Percentiles rank a stretch among this genome's conserved stretches.
Conservation (phyloP, 345 rosid species). For the Psidium guajava region DNA sequence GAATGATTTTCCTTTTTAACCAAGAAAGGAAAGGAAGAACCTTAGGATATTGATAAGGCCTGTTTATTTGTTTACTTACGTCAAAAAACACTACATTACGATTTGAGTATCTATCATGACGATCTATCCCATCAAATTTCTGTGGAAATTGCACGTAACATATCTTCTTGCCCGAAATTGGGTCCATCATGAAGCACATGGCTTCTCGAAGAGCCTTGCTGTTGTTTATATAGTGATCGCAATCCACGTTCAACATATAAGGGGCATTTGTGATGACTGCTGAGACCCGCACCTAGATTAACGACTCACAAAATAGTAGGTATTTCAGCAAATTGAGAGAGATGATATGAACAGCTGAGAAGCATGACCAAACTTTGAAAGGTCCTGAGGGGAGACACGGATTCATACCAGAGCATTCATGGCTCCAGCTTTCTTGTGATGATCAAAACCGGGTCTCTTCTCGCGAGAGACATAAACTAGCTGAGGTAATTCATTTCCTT, state of each 20-base stretch:
- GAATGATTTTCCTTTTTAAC: not conserved
- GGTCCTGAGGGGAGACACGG: not conserved
- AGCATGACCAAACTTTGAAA: not conserved
- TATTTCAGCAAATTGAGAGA: not conserved
- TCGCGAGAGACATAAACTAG: conserved; percentile 86
- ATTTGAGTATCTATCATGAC: conserved; percentile 65
- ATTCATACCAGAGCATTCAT: conserved; percentile 71
- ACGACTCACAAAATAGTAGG: not conserved
- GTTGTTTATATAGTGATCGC: conserved; percentile 83
- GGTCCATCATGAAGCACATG: conserved; percentile 91
- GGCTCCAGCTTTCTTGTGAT: conserved; percentile 93
- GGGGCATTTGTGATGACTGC: conserved; percentile 75
- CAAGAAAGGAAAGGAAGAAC: not conserved
- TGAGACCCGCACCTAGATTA: conserved; percentile 50
- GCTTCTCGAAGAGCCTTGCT: conserved; percentile 78
- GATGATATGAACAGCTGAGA: not conserved
- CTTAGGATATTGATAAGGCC: not conserved
- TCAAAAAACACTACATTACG: conserved; percentile 78
- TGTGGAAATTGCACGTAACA: conserved; percentile 87
- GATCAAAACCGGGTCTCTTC: conserved; percentile 90
- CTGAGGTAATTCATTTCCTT: conserved; percentile 69
- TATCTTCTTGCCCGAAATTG: conserved; percentile 58
- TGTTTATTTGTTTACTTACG: conserved; percentile 22
- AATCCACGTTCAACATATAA: conserved; percentile 65
- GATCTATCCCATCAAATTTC: conserved; percentile 79